These are phyloP conservation scores for Thermothielavioides terrestris DNA, from an alignment of 495 filamentous ascomycete genomes.

Conservation along the genomic window DNA sequence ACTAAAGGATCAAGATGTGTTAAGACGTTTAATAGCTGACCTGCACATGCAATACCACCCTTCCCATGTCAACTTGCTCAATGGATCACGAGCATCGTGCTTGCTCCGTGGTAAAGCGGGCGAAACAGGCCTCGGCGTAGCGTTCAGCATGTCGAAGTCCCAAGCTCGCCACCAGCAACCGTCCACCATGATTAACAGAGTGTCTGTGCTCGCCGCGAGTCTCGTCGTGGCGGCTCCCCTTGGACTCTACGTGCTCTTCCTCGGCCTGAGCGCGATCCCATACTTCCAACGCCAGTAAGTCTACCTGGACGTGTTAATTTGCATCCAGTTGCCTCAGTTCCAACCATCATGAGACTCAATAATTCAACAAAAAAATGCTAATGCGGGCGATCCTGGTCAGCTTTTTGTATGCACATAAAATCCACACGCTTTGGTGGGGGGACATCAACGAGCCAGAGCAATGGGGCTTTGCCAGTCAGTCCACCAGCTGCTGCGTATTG, in stretches of 20 bases:
- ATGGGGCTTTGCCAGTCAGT: slow-evolving; percentile 75
- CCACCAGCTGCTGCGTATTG: no score
- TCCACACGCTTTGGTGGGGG: slow-evolving; percentile 60
- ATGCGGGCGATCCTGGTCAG: slow-evolving; percentile 32
- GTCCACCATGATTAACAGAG: not conserved
- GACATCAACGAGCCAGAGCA: slow-evolving; percentile 62
- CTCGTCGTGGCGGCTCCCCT: slow-evolving; percentile 36
- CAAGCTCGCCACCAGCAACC: not conserved
- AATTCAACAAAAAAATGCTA: no score
- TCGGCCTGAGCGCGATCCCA: slow-evolving; percentile 39
- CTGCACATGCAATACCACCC: no score
- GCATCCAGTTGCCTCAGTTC: no score
- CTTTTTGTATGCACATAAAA: slow-evolving; percentile 65
- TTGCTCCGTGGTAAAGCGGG: no score
- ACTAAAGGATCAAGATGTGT: no score
- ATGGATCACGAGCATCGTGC: no score
- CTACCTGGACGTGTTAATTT: not conserved
- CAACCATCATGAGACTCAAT: no score
- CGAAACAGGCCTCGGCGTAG: no score
- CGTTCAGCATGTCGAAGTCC: slow-evolving; percentile 4
- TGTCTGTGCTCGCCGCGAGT: slow-evolving; percentile 18
- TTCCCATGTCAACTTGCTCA: no score
- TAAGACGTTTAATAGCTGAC: no score
- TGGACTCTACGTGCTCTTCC: slow-evolving; percentile 35
- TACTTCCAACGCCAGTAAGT: slow-evolving; percentile 54